These are phyloP conservation scores for Neospermospora avenae DNA, from an alignment of 2,329 filamentous ascomycete genomes.

Conservation along the genomic window DNA sequence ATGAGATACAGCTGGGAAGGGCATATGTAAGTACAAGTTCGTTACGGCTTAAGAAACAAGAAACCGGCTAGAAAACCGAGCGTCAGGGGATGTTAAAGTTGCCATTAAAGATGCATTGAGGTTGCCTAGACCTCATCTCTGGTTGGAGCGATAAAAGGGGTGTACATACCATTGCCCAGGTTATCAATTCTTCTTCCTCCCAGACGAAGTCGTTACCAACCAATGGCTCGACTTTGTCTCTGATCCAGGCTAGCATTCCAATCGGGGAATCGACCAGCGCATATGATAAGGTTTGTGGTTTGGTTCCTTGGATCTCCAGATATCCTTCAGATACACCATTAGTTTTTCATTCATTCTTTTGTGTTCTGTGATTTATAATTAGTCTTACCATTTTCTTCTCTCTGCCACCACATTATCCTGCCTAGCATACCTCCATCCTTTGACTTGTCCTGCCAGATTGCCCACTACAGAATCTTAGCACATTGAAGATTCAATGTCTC, in stretches of 20 bases:
- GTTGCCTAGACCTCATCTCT: neutral
- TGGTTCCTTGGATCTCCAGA: conserved; percentile 26
- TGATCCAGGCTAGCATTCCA: conserved; percentile 26
- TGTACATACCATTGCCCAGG: conserved; percentile 48
- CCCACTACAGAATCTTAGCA: no score
- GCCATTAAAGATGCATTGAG: no score
- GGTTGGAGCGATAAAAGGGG: neutral
- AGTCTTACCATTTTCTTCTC: conserved; percentile 5
- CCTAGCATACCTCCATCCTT: conserved; percentile 26
- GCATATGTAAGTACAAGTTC: neutral
- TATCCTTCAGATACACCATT: conserved; percentile 10
- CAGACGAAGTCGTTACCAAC: conserved; percentile 56
- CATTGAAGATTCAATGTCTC: no score
- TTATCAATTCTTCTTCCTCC: conserved; percentile 72
- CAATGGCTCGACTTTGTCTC: conserved; percentile 24
- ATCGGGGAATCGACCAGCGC: conserved; percentile 23
- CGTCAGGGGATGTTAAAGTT: no score
- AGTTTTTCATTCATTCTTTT: neutral
- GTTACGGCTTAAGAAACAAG: no score
- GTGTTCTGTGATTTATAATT: neutral
- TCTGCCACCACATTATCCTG: conserved; percentile 17
- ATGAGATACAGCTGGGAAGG: conserved; percentile 21
- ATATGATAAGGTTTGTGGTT: conserved; percentile 25
- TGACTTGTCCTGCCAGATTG: conserved; percentile 18
- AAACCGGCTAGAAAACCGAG: no score